Base-by-base conservation (phyloP, 1,284 basidiomycete species). In the Afroboletus lepidellus region DNA sequence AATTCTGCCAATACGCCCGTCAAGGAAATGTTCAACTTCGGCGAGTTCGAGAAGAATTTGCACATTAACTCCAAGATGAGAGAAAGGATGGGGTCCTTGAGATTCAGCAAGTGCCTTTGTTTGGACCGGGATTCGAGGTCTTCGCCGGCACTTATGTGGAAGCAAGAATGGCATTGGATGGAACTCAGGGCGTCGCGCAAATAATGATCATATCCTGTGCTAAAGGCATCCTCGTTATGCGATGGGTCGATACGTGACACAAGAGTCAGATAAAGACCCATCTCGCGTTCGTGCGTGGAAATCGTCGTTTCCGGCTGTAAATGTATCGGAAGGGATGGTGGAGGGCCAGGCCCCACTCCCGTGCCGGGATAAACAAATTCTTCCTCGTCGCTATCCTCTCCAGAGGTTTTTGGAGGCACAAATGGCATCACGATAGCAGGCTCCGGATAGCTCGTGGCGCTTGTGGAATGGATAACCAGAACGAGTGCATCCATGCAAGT, bases 1-100 rank as follows among this genome's bases (percentile, higher is more conserved):
- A 98, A 74, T 4, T 85, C 83, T 0, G 89, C 81, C 12, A 98
- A 69, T 3, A 87, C 82, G 9, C 91, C 92, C 0, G 92, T 97
- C 55, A 98, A 71, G 0, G 91, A 88, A 51, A 98, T 82, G 67
- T 98, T 98, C 65, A 82, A 82, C 59, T 95, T 90, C 2, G 94
- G 87, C 0, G 86, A 79, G 54, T 95, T 92, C 5, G 81, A 81
- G 69, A 98, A 93, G 77, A 97, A 96, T 49, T 75, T 77, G 33
- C 86, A 74, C 11, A 96, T 70, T 16, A 79, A 79, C 41, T 86
- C 82, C 33, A 98, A 77, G 18, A 97, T 66, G 27, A 81, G 71
- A 4, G 84, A 82, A 18, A 96, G 72, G 11, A 95, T 74, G 1
- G 87, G 82, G 63, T 97, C 94, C 54, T 84, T 84, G 34, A 87